Conservation (phyloP, 1,139 yeast genomes). For the Lodderomyces margitis region DNA sequence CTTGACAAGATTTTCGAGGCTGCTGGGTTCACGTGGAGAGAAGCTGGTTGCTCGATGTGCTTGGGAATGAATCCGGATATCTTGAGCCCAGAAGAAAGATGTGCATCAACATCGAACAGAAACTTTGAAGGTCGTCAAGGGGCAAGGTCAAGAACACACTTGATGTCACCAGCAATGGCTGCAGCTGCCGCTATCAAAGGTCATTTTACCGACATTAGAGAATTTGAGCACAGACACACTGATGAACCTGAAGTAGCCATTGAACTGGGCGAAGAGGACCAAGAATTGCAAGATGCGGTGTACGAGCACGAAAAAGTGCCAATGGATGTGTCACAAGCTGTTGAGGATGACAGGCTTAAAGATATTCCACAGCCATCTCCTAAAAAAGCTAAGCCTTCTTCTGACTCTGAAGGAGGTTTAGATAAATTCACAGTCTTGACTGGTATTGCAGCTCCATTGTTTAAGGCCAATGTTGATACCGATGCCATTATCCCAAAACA, state of each 20-base stretch:
- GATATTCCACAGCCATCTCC: slow-evolving; percentile 54
- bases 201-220: slow-evolving; percentile 86
- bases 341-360: slow-evolving; percentile 48
- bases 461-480: slow-evolving; percentile 93
- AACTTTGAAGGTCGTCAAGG: slow-evolving; percentile 99
- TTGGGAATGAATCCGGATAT: slow-evolving; percentile 99
- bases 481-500: slow-evolving; percentile 99
- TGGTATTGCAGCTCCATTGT: slow-evolving; percentile 91
- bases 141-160: slow-evolving; percentile 91
- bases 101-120: slow-evolving; percentile 98
- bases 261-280: slow-evolving; percentile 48
- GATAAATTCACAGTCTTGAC: slow-evolving; percentile 73
- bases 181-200: slow-evolving; percentile 97
- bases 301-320: slow-evolving; percentile 69
- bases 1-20: slow-evolving; percentile 83
- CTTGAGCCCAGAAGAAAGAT: slow-evolving; percentile 89
- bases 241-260: slow-evolving; percentile 64
- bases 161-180: slow-evolving; percentile 99
- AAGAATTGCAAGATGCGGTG: slow-evolving; percentile 63
- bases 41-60: slow-evolving; percentile 99
- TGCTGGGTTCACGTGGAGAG: slow-evolving; percentile 98
- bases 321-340: slow-evolving; percentile 32
- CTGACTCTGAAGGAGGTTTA: slow-evolving; percentile 49
- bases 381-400: slow-evolving; percentile 23
- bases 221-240: slow-evolving; percentile 61